Evolutionary conservation across 768 basidiomycete species (phyloP).

Genomic region (Kwoniella newhampshirensis): DNA sequence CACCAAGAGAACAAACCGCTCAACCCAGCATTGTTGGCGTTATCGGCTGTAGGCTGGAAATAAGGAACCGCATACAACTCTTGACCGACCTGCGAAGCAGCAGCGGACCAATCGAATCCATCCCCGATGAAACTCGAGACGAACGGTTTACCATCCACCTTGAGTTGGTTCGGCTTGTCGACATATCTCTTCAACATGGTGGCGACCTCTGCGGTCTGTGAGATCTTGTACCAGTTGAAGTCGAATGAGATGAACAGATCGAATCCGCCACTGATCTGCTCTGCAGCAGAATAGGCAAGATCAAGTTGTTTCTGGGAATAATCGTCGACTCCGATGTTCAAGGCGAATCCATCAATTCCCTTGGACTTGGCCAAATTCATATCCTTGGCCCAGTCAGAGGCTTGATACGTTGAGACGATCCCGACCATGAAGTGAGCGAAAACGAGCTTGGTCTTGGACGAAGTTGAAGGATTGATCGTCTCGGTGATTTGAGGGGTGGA

Average conservation of each 20-base stretch:
- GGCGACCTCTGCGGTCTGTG: constrained; percentile 28
- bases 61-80: constrained; percentile 49
- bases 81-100: constrained; percentile 24
- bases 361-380: constrained; percentile 44
- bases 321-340: constrained; percentile 50
- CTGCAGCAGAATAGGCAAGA: constrained; percentile 46
- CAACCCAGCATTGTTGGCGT: constrained; percentile 31
- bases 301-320: constrained; percentile 48
- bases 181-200: constrained; percentile 37
- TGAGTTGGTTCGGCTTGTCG: constrained; percentile 35
- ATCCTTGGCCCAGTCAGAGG: constrained; percentile 39
- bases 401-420: constrained; percentile 43
- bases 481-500: not conserved
- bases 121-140: constrained; percentile 53
- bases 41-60: constrained; percentile 39
- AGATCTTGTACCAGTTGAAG: constrained; percentile 51
- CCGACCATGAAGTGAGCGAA: constrained; percentile 54
- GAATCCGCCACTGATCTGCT: constrained; percentile 35
- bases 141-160: constrained; percentile 46
- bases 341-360: constrained; percentile 48
- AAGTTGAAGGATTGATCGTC: not conserved
- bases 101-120: constrained; percentile 46
- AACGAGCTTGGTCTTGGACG: constrained; percentile 33
- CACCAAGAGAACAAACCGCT: constrained; percentile 51
- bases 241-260: constrained; percentile 53